Conservation (phyloP, 2,329 filamentous ascomycete species). For the Helminthosporium solani region DNA sequence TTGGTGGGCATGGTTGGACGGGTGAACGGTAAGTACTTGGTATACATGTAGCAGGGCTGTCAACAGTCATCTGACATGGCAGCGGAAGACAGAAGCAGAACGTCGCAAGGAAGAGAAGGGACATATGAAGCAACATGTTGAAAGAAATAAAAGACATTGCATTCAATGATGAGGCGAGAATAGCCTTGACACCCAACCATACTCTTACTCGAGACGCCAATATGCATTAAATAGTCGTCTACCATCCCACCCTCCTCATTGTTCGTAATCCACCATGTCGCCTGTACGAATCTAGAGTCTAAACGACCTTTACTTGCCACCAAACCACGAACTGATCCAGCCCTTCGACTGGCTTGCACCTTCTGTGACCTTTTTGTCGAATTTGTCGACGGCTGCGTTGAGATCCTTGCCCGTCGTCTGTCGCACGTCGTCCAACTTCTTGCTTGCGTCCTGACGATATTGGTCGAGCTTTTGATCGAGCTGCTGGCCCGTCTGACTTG, state of each 20-base stretch:
- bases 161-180: conserved; percentile 21
- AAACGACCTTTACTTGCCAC: conserved; percentile 47
- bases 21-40: conserved; percentile 1
- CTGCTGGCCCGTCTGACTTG: conserved; percentile 53
- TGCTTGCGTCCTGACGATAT: conserved; percentile 58
- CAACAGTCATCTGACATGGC: not conserved
- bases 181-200: conserved; percentile 12
- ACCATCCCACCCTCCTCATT: not conserved
- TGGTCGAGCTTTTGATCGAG: conserved; percentile 59
- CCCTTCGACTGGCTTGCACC: conserved; percentile 80
- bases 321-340: conserved; percentile 83
- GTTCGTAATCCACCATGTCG: not conserved
- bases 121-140: not conserved
- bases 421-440: conserved; percentile 61
- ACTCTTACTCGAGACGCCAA: conserved; percentile 25
- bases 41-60: not conserved
- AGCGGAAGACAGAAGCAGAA: not conserved
- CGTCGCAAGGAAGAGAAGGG: not conserved
- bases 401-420: conserved; percentile 61
- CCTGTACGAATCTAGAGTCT: not conserved
- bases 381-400: conserved; percentile 65
- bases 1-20: not conserved
- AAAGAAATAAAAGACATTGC: not conserved
- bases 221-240: conserved; percentile 25
- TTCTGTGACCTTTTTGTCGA: conserved; percentile 79